Conservation (phyloP, 1,139 yeast species). For the Taiozyma sp. region DNA sequence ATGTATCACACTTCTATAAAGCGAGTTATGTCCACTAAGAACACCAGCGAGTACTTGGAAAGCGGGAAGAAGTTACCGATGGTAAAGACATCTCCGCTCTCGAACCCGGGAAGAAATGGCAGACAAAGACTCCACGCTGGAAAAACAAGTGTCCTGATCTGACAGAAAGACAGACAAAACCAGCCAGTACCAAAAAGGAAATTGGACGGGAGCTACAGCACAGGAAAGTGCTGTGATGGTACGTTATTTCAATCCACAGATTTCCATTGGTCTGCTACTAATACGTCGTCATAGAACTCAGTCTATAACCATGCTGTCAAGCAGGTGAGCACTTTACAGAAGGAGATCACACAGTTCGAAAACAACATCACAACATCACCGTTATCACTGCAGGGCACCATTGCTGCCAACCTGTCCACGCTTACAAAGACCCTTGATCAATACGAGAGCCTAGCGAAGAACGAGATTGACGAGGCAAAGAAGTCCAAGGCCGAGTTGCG, state of each 20-base stretch:
- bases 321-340: slow-evolving; percentile 68
- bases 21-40: too few species aligned
- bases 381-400: slow-evolving; percentile 73
- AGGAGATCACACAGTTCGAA: slow-evolving; percentile 66
- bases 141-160: neutral
- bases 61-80: too few species aligned
- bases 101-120: neutral
- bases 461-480: slow-evolving; percentile 51
- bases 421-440: slow-evolving; percentile 74
- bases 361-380: slow-evolving; percentile 64
- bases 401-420: slow-evolving; percentile 75
- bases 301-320: slow-evolving; percentile 85
- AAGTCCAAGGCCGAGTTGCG: slow-evolving; percentile 61
- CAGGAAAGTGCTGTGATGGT: neutral
- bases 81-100: too few species aligned
- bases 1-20: too few species aligned
- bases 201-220: too few species aligned
- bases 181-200: too few species aligned
- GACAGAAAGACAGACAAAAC: neutral
- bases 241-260: neutral
- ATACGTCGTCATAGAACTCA: slow-evolving; percentile 46
- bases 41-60: too few species aligned
- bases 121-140: neutral
- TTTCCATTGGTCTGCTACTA: neutral
- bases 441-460: slow-evolving; percentile 58